phyloP scores from a whole-genome alignment of 345 rosid species.

The Abelmoschus esculentus region DNA sequence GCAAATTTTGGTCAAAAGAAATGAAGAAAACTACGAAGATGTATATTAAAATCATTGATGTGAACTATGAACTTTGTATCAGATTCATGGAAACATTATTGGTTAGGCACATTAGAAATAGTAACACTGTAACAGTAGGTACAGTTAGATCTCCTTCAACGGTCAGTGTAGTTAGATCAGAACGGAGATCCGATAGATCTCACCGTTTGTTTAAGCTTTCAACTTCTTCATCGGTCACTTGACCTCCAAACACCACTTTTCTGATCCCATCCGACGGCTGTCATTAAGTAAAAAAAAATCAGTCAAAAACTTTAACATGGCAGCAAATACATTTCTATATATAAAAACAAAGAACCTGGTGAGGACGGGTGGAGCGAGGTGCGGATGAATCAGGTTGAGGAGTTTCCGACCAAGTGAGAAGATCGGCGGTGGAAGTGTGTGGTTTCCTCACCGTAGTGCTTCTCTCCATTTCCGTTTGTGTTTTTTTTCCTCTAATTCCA shows the following conservation, averaged over 20 bases:
- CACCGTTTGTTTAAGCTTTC: constrained; percentile 86
- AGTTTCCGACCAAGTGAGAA: constrained; percentile 72
- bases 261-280: constrained; percentile 97
- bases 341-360: constrained; percentile 39
- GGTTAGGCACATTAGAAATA: neutral
- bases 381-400: constrained; percentile 42
- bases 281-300: constrained; percentile 7
- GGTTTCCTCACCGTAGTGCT: constrained; percentile 73
- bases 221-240: constrained; percentile 88
- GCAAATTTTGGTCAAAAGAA: neutral
- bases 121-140: neutral
- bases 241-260: constrained; percentile 96
- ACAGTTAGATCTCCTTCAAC: constrained; percentile 4
- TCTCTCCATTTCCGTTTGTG: constrained; percentile 49
- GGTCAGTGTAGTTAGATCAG: neutral
- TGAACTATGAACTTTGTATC: neutral
- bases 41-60: too few species aligned
- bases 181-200: constrained; percentile 6
- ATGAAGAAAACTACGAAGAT: too few species aligned
- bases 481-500: neutral
- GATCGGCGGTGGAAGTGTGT: constrained; percentile 82
- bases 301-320: neutral
- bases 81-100: neutral
- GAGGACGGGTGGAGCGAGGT: constrained; percentile 60
- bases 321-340: neutral